Evolutionary conservation across 768 basidiomycete genomes (phyloP).

Genomic region (Serendipita vermifera): DNA sequence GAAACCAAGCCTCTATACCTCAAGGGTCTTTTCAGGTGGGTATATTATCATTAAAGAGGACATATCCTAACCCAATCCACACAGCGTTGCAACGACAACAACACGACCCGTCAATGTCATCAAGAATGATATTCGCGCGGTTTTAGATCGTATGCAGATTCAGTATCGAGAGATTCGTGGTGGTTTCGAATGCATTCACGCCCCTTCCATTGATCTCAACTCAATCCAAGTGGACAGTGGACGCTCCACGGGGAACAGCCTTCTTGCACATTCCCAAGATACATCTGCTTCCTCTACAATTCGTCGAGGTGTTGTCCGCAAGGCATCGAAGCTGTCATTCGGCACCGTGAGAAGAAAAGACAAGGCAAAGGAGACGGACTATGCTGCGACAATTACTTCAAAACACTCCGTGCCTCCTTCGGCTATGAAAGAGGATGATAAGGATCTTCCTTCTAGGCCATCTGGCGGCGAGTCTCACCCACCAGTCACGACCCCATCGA

Average conservation of each 20-base stretch:
- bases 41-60: slow-evolving; percentile 8
- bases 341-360: slow-evolving; percentile 30
- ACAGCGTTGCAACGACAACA: slow-evolving; percentile 86
- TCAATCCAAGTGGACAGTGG: slow-evolving; percentile 34
- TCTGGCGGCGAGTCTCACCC: slow-evolving; percentile 21
- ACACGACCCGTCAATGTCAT: slow-evolving; percentile 72
- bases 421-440: slow-evolving; percentile 26
- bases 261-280: neutral
- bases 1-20: slow-evolving; percentile 86
- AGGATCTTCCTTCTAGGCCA: slow-evolving; percentile 25
- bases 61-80: neutral
- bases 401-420: neutral
- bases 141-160: slow-evolving; percentile 89
- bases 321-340: slow-evolving; percentile 70
- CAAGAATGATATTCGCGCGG: slow-evolving; percentile 71
- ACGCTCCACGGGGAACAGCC: neutral
- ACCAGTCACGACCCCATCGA: slow-evolving; percentile 30
- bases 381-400: slow-evolving; percentile 2
- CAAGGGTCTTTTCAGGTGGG: slow-evolving; percentile 88
- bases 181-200: slow-evolving; percentile 93
- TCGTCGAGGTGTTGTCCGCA: slow-evolving; percentile 49
- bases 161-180: slow-evolving; percentile 81
- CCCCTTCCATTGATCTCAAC: slow-evolving; percentile 84
- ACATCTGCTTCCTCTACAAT: slow-evolving; percentile 29
- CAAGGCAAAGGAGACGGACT: slow-evolving; percentile 40